These are phyloP conservation scores for Populus euphratica DNA, from an alignment of 345 rosid species.

Conservation along the genomic window DNA sequence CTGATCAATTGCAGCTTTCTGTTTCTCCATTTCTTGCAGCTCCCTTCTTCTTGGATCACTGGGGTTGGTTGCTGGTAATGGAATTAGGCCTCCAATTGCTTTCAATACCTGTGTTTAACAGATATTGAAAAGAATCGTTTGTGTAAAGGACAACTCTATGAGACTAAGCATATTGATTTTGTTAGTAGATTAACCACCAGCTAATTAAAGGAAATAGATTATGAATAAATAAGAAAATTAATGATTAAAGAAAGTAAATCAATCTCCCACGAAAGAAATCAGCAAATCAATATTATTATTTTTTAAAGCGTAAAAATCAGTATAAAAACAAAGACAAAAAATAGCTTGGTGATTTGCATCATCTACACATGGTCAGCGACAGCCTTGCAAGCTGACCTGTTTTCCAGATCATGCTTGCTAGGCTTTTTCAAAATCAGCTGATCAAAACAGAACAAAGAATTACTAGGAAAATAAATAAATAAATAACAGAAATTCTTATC, in stretches of 20 bases:
- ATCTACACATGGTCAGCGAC: not conserved
- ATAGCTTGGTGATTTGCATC: not conserved
- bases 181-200: not conserved
- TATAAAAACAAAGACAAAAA: not conserved
- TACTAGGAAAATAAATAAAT: not conserved
- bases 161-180: not conserved
- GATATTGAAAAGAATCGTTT: constrained; percentile 11
- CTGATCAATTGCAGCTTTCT: constrained; percentile 46
- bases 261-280: not conserved
- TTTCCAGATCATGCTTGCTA: not conserved
- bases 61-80: constrained; percentile 37
- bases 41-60: constrained; percentile 65
- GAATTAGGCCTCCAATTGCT: constrained; percentile 66
- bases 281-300: not conserved
- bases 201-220: not conserved
- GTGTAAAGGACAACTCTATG: constrained; percentile 23
- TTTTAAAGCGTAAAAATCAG: not conserved
- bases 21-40: constrained; percentile 54
- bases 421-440: not conserved
- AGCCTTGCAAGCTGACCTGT: not conserved
- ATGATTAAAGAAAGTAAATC: not conserved
- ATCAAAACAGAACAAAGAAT: not conserved
- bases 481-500: not conserved
- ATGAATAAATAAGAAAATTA: too few relatives aligned
- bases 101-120: constrained; percentile 57